Evolutionary conservation across 192 early-diverging fungal genomes (phyloP), one percentile per base, ranked within the genome.

Genomic region (Dissophora globulifera): DNA sequence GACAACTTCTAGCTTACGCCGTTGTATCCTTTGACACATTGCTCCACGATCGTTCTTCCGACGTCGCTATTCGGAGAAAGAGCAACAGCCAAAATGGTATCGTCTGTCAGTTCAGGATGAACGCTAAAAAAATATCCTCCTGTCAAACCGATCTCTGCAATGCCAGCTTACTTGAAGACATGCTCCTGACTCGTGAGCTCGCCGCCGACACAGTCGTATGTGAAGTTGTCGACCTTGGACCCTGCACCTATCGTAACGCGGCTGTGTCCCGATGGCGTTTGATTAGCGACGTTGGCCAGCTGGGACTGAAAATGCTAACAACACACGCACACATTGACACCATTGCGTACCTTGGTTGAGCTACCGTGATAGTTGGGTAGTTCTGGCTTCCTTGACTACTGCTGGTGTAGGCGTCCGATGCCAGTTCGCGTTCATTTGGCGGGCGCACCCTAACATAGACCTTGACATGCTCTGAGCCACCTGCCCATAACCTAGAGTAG

Each of bases 11-110:
- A 5, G 23, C 59, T 50, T 76, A 76, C 72, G 23, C 89, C 90
- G 46, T 92, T 92, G 59, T 89, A 92, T 30, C 89, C 89, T 58
- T 88, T 80, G 51, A 91, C 85, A 59, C 88, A 89, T 50, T 81
- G 82, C 65, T 89, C 85, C 11, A 91, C 89, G 9, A 89, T 84
- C 4, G 84, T 82, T 46, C 75, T 81, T 50, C 88, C 89, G 1
- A 76, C 72, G 12, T 76, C 72, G 23, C 72, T 76, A 31, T 31
- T 83, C 83, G 6, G 72, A 5, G 17, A 32, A n/a, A n/a, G n/a
- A n/a, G n/a, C n/a, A n/a, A n/a, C n/a, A n/a, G n/a, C n/a, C n/a
- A n/a, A n/a, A n/a, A n/a, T n/a, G n/a, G n/a, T n/a, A n/a, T n/a
- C n/a, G n/a, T n/a, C n/a, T n/a, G n/a, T n/a, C n/a, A n/a, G n/a